Conservation (phyloP, 768 basidiomycete species). For the Chiua virens region DNA sequence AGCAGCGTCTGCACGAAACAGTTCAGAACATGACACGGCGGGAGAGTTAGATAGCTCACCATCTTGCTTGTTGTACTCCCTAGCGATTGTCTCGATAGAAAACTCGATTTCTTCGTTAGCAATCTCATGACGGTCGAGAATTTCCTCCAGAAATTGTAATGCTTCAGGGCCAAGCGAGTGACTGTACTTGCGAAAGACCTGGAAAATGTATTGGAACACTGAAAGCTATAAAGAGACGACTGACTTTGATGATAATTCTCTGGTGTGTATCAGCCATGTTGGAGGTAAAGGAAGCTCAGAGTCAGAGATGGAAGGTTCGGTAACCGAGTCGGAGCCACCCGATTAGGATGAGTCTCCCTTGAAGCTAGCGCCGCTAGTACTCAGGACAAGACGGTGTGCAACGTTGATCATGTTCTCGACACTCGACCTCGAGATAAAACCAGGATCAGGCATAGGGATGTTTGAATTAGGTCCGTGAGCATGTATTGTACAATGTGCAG, state of each 20-base stretch:
- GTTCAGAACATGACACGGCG: neutral
- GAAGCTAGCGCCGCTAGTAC: too few relatives aligned
- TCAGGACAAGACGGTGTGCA: neutral
- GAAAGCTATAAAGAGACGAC: neutral
- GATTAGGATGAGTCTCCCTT: constrained; percentile 13
- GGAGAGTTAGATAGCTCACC: constrained; percentile 41
- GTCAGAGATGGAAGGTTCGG: too few relatives aligned
- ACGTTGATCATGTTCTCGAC: constrained; percentile 55
- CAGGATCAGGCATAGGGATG: constrained; percentile 72
- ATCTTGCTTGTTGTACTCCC: constrained; percentile 89
- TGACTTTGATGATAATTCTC: constrained; percentile 45
- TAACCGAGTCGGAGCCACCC: neutral
- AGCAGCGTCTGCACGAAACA: constrained; percentile 55
- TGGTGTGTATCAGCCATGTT: constrained; percentile 41
- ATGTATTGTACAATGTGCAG: neutral
- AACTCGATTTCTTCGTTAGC: constrained; percentile 65
- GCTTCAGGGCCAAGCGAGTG: constrained; percentile 84
- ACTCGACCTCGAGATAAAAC: constrained; percentile 73
- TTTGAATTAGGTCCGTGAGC: constrained; percentile 65
- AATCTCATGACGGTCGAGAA: constrained; percentile 72
- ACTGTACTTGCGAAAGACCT: constrained; percentile 89
- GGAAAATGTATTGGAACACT: constrained; percentile 1
- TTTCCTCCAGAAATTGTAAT: constrained; percentile 65
- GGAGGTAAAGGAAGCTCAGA: neutral
- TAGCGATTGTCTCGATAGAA: constrained; percentile 77